Conservation (phyloP, 2,329 filamentous ascomycete species). For the Rutstroemia sydowiana region DNA sequence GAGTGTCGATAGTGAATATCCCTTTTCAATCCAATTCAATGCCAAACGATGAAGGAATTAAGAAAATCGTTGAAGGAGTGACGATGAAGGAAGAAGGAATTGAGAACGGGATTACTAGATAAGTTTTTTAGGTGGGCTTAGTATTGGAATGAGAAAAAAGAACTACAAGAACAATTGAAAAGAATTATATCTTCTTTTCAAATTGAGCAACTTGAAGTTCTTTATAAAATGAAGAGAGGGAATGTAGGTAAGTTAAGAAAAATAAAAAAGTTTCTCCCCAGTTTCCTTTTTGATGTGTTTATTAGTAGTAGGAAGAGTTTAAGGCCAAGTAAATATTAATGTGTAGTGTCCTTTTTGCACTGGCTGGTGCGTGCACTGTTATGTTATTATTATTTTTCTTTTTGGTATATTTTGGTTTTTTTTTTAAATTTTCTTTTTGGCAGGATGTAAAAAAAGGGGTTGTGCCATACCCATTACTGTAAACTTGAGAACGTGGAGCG, state of each 20-base stretch:
- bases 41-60: background rate
- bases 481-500: background rate
- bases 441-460: background rate
- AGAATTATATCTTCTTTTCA: background rate
- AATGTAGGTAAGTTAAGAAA: background rate
- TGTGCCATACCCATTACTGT: no score
- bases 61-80: conserved; percentile 1
- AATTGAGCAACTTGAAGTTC: background rate
- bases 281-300: conserved; percentile 2
- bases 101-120: conserved; percentile 1
- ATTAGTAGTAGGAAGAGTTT: background rate
- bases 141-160: background rate
- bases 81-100: conserved; percentile 1
- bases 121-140: background rate
- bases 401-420: no score
- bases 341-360: no score
- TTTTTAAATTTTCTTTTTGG: no score
- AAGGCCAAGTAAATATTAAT: no score
- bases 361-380: background rate
- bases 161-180: background rate
- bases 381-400: conserved; percentile 1
- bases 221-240: background rate
- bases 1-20: background rate
- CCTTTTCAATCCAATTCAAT: background rate
- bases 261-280: background rate